Evolutionary conservation across 2,329 filamentous ascomycete species (phyloP), one percentile per base, ranked within the genome.

Genomic region (Tolypocladium ophioglossoides): DNA sequence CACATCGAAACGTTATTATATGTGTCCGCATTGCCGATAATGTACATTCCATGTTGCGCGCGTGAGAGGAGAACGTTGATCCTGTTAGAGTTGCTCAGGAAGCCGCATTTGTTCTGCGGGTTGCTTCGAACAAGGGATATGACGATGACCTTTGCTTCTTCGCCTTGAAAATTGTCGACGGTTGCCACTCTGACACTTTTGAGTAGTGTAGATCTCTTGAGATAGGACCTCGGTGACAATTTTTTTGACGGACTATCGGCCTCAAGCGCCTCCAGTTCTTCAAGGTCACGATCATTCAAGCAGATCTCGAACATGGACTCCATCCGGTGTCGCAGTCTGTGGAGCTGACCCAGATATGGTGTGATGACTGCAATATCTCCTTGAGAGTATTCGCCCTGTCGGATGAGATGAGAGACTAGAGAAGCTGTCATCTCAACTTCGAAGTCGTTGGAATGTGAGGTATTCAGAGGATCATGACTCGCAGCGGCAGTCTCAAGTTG

Each of bases 101-200:
- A 91, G 0, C 87, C 87, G 20, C 78, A 77, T 7, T 76, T 78
- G 10, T 68, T 70, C 9, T 77, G 61, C 0, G 65, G 57, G 59
- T 91, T 91, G 68, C 85, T 88, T 41, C 87, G 78, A 0, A 89
- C 85, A 0, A 91, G 71, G 0, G 84, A 87, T 0, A 91, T 72
- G 3, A 91, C 72, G 0, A 91, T 74, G 10, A 91, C 71, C 52
- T 87, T 84, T 2, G 82, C 83, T 61, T 91, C 86, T 62, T 91
- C 86, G 0, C 87, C 87, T 60, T 91, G 86, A 54, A 89, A 91
- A 58, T 90, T 91, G 64, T 89, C 85, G 0, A 89, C 78, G 0
- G 84, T 89, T 0, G 85, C 83, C 0, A 85, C 66, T 5, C 80
- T 70, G 3, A 86, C 64, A 1, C 70, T 72, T 27, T 78, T 70